phyloP scores from a whole-genome alignment of 2,329 filamentous ascomycete species.

The Venturia carpophila region DNA sequence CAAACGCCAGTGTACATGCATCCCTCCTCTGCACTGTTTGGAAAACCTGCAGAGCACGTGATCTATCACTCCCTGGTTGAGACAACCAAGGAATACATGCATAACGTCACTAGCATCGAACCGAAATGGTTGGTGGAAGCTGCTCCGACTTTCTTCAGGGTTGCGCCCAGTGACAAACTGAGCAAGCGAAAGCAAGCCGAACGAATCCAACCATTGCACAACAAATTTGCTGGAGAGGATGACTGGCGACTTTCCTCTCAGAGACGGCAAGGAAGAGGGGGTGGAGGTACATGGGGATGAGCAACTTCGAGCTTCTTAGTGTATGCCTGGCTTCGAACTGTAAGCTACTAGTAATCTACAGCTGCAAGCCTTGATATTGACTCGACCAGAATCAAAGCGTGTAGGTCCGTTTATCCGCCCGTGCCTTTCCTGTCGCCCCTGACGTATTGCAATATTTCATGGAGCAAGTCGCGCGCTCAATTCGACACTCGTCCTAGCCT shows the following conservation, averaged over 20 bases:
- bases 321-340: neutral
- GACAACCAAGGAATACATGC: slow-evolving; percentile 98
- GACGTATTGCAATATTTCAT: neutral
- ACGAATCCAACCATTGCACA: slow-evolving; percentile 89
- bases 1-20: slow-evolving; percentile 93
- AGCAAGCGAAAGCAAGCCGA: slow-evolving; percentile 91
- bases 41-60: slow-evolving; percentile 93
- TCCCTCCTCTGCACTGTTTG: slow-evolving; percentile 83
- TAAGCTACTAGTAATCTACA: neutral
- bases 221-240: slow-evolving; percentile 84
- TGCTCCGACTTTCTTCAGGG: slow-evolving; percentile 98
- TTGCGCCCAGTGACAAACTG: slow-evolving; percentile 76
- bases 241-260: slow-evolving; percentile 93
- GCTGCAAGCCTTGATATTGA: neutral
- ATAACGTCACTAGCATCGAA: slow-evolving; percentile 85
- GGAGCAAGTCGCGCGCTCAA: neutral
- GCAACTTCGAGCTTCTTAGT: neutral
- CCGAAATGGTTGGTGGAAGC: slow-evolving; percentile 91
- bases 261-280: slow-evolving; percentile 72
- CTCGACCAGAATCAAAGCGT: neutral
- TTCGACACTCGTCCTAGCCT: neutral
- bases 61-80: slow-evolving; percentile 87
- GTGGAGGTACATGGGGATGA: slow-evolving; percentile 88
- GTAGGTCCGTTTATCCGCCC: neutral
- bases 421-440: neutral